Conservation (phyloP, 140 eudicot species). For the Cichorium intybus region DNA sequence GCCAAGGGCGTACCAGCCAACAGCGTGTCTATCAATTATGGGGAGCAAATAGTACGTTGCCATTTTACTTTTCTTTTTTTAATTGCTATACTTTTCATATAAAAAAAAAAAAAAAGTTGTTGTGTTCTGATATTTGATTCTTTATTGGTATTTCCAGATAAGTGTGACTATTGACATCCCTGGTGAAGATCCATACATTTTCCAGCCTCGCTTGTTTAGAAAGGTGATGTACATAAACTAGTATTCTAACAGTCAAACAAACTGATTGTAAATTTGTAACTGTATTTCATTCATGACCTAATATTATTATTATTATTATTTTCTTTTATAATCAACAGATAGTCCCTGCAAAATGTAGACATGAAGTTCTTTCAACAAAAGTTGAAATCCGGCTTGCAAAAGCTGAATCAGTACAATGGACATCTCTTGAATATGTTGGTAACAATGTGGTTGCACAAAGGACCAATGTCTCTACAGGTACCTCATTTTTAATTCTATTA, state of each 20-base stretch:
- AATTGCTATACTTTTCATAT: not conserved
- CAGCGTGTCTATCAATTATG: conserved; percentile 59
- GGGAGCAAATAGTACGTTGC: conserved; percentile 85
- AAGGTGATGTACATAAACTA: conserved; percentile 48
- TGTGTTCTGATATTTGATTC: conserved; percentile 1
- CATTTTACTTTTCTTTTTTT: not conserved
- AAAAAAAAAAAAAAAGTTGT: not conserved
- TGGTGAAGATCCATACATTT: conserved; percentile 63
- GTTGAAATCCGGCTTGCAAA: conserved; percentile 93
- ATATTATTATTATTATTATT: not conserved
- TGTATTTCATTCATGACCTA: not conserved
- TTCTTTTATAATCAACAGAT: conserved; percentile 47
- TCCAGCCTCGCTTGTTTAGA: conserved; percentile 88
- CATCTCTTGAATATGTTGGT: conserved; percentile 66
- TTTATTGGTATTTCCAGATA: conserved; percentile 49
- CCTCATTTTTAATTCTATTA: not conserved
- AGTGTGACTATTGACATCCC: conserved; percentile 79
- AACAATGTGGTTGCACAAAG: conserved; percentile 43
- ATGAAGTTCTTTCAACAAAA: conserved; percentile 76
- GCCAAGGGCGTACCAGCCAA: conserved; percentile 79
- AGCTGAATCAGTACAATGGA: conserved; percentile 81
- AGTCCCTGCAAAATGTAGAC: conserved; percentile 75
- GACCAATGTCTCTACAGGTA: conserved; percentile 58
- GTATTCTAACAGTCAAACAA: not conserved
- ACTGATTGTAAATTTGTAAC: not conserved